Evolutionary conservation across 169 alveolate genomes (phyloP).

Genomic region (Babesia ovata): DNA sequence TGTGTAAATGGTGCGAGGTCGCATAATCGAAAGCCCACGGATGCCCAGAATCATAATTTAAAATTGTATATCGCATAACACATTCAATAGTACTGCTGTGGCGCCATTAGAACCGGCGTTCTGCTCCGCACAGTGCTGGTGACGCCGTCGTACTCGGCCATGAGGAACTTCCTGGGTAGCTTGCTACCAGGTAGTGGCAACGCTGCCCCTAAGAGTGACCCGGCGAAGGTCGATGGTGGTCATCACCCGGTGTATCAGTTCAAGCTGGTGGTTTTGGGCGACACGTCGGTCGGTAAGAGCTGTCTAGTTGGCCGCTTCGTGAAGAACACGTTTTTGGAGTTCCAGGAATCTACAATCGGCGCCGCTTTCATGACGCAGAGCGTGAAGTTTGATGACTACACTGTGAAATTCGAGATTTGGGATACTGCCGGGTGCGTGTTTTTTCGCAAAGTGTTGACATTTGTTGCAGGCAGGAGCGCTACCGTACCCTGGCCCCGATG

Average conservation of each 20-base stretch:
- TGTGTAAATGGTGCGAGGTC: conserved; percentile 13
- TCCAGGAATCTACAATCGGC: conserved; percentile 91
- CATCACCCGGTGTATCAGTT: conserved; percentile 51
- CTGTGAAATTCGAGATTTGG: conserved; percentile 89
- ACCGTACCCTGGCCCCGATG: conserved; percentile 85
- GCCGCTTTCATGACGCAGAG: conserved; percentile 88
- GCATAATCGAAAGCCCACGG: too few species aligned
- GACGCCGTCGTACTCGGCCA: neutral
- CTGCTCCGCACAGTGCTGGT: neutral
- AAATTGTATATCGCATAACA: neutral
- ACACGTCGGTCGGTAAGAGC: conserved; percentile 92
- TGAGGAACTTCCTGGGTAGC: conserved; percentile 22
- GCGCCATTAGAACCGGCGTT: neutral
- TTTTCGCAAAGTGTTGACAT: neutral
- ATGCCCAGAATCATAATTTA: neutral
- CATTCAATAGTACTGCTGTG: neutral
- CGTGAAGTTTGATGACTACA: conserved; percentile 77
- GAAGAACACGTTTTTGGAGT: conserved; percentile 83
- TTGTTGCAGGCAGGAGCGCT: conserved; percentile 80
- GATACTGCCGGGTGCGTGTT: conserved; percentile 85
- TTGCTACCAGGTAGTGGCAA: conserved; percentile 2
- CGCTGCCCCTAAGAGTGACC: neutral
- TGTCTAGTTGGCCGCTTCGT: conserved; percentile 85
- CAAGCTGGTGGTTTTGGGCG: conserved; percentile 84
- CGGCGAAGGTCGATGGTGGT: neutral